Evolutionary conservation across 148 eudicot species (phyloP).

Genomic region (Dysphania ambrosioides): DNA sequence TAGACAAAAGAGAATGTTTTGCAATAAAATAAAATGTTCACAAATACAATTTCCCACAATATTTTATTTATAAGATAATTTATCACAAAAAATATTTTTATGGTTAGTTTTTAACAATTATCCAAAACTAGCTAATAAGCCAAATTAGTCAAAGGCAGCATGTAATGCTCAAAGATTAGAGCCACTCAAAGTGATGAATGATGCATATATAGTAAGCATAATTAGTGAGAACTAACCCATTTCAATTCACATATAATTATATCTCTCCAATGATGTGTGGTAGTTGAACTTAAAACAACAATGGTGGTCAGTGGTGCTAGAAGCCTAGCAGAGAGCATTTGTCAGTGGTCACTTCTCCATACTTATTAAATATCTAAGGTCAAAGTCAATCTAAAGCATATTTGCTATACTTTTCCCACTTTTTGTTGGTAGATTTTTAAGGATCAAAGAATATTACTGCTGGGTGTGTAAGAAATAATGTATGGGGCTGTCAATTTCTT

Average conservation of each 20-base stretch:
- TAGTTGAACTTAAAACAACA: constrained; percentile 9
- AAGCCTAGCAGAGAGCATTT: neutral
- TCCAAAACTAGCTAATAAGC: too few relatives aligned
- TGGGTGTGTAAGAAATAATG: neutral
- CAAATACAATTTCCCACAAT: too few relatives aligned
- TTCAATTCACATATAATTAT: neutral
- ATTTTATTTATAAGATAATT: too few relatives aligned
- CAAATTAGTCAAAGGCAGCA: neutral
- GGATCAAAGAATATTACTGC: too few relatives aligned
- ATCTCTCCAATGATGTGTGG: constrained; percentile 4
- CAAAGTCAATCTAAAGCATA: constrained; percentile 2
- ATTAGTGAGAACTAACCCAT: neutral
- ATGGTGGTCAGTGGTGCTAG: neutral
- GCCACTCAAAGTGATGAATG: neutral
- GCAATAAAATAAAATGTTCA: too few relatives aligned
- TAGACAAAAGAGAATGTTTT: too few relatives aligned
- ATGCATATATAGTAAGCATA: neutral
- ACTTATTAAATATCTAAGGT: neutral
- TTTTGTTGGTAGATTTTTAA: neutral
- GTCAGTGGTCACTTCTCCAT: neutral
- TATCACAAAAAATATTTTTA: too few relatives aligned
- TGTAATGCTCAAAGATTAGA: constrained; percentile 1
- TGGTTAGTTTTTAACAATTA: too few relatives aligned
- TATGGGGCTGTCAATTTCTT: neutral
- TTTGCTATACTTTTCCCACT: too few relatives aligned